A percentile compares a stretch with the other conserved stretches of the same genome.
phyloP scores from a whole-genome alignment of 805 yeast genomes.

The Lachancea thermotolerans region DNA sequence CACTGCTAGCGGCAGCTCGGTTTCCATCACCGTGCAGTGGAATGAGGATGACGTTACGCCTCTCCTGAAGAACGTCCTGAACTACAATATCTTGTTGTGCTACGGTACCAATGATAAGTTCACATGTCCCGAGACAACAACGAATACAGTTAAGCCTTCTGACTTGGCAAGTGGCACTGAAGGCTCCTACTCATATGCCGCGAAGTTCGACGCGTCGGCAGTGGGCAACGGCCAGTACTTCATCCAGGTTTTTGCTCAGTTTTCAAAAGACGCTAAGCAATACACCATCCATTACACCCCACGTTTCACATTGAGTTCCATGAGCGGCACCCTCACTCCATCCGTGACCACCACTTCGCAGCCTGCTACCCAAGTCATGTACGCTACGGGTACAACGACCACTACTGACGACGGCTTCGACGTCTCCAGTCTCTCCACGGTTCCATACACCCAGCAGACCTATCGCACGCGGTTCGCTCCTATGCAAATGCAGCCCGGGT shows the following conservation, averaged over 20 bases:
- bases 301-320: constrained; percentile 58
- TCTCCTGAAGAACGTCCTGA: constrained; percentile 35
- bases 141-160: constrained; percentile 23
- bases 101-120: constrained; percentile 57
- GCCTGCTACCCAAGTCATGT: constrained; percentile 36
- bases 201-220: constrained; percentile 36
- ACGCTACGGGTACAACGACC: constrained; percentile 29
- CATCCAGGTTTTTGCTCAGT: constrained; percentile 56
- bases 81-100: constrained; percentile 52
- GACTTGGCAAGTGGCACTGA: constrained; percentile 21
- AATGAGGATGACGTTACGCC: constrained; percentile 48
- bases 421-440: constrained; percentile 47
- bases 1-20: constrained; percentile 24
- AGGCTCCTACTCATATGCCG: constrained; percentile 33
- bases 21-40: constrained; percentile 40
- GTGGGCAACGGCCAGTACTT: constrained; percentile 65
- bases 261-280: constrained; percentile 40
- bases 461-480: constrained; percentile 81
- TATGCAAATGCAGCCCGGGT: constrained; percentile 85
- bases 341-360: constrained; percentile 41
- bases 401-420: constrained; percentile 35
- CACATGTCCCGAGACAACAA: constrained; percentile 33
- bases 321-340: constrained; percentile 60
- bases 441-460: constrained; percentile 73
- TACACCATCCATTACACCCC: constrained; percentile 66